These are phyloP conservation scores for Amphicarpaea edgeworthii DNA, from an alignment of 306 rosid genomes.

Conservation along the genomic window DNA sequence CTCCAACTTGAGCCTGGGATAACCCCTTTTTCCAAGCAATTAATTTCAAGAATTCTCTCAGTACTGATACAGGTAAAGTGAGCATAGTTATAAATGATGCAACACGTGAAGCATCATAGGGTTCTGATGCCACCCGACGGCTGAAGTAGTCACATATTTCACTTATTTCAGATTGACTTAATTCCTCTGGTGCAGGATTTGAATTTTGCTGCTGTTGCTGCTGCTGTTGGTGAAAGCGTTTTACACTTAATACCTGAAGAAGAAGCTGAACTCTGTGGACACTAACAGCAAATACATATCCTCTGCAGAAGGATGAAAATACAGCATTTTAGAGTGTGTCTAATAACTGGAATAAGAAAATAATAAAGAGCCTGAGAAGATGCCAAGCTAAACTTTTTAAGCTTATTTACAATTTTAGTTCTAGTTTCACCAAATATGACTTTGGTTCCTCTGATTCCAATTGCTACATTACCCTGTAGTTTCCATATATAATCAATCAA, in stretches of 20 bases:
- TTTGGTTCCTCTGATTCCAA: conserved; percentile 5
- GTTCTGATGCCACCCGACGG: conserved; percentile 99
- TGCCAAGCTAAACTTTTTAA: too few relatives aligned
- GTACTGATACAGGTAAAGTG: conserved; percentile 90
- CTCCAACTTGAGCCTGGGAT: conserved; percentile 88
- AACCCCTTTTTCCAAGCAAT: conserved; percentile 97
- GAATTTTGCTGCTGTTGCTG: conserved; percentile 86
- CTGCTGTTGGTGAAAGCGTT: conserved; percentile 96
- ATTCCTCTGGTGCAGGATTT: conserved; percentile 82
- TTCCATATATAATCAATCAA: not conserved
- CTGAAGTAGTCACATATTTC: conserved; percentile 99
- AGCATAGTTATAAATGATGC: conserved; percentile 98
- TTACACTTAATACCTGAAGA: conserved; percentile 98
- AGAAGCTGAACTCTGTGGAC: conserved; percentile 99
- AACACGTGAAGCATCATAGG: conserved; percentile 98
- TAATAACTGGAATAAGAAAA: conserved; percentile 25
- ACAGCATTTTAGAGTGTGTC: conserved; percentile 3
- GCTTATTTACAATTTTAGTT: not conserved
- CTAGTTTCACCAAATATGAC: not conserved
- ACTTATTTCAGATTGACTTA: conserved; percentile 82
- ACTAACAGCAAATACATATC: conserved; percentile 98
- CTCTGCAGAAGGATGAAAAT: conserved; percentile 69
- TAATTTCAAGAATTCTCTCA: conserved; percentile 93
- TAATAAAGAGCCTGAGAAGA: not conserved
- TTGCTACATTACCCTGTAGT: not conserved